Conservation (phyloP, 176 grass and related monocot genomes). For the Carex cristatella region DNA sequence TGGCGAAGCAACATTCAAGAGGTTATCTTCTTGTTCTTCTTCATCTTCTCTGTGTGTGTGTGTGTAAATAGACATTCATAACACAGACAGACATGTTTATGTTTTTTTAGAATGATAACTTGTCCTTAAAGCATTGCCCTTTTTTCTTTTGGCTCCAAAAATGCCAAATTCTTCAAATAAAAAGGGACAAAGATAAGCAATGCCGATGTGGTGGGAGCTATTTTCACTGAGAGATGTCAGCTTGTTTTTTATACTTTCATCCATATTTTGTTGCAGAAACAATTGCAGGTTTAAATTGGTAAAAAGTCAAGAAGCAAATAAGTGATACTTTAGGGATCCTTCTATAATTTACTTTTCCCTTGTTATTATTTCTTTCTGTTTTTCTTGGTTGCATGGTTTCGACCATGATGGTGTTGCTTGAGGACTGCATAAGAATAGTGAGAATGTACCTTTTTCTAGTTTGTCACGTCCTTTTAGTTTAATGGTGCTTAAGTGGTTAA, state of each 20-base stretch:
- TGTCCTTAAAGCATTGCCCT: background rate
- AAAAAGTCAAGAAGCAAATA: background rate
- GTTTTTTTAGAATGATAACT: background rate
- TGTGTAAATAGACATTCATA: background rate
- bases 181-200: background rate
- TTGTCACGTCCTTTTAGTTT: background rate
- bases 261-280: background rate
- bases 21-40: conserved; percentile 41
- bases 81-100: background rate
- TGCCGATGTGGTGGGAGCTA: background rate
- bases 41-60: background rate
- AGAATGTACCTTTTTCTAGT: background rate
- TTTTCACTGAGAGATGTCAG: background rate
- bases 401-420: background rate
- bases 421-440: background rate
- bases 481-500: background rate
- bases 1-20: conserved; percentile 95
- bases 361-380: background rate
- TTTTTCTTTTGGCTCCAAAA: background rate
- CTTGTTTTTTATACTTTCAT: conserved; percentile 1
- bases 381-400: background rate
- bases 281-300: background rate
- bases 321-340: background rate
- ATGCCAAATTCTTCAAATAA: background rate
- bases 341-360: background rate